phyloP scores from a whole-genome alignment of 1,284 basidiomycete species.

The Kwoniella shivajii region DNA sequence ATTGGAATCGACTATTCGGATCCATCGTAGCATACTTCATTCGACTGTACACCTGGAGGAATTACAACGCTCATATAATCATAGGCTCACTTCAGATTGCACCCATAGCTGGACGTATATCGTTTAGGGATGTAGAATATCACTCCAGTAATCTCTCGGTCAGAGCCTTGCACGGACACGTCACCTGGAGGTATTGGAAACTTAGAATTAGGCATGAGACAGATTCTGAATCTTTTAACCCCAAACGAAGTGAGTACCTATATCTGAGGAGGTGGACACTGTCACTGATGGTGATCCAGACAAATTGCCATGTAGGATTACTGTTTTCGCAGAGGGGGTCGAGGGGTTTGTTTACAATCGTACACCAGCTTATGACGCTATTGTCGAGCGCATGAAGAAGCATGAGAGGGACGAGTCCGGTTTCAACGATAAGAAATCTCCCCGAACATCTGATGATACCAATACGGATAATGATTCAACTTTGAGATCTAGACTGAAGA shows the following conservation, averaged over 20 bases:
- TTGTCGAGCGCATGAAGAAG: slow-evolving; percentile 71
- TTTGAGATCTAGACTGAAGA: slow-evolving; percentile 19
- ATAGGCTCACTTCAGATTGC: slow-evolving; percentile 82
- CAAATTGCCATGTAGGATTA: slow-evolving; percentile 71
- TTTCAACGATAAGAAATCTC: background rate
- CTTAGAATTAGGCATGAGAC: slow-evolving; percentile 65
- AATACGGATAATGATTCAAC: background rate
- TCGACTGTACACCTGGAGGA: slow-evolving; percentile 50
- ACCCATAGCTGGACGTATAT: slow-evolving; percentile 78
- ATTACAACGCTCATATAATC: slow-evolving; percentile 46
- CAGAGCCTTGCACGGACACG: slow-evolving; percentile 74
- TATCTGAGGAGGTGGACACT: background rate
- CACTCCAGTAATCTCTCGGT: slow-evolving; percentile 88
- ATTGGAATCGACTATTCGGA: slow-evolving; percentile 81
- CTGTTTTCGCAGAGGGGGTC: slow-evolving; percentile 74
- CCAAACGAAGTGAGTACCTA: slow-evolving; percentile 35
- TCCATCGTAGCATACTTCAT: slow-evolving; percentile 59
- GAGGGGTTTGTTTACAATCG: slow-evolving; percentile 90
- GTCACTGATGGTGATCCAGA: slow-evolving; percentile 23
- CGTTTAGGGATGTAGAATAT: slow-evolving; percentile 81
- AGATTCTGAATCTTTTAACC: slow-evolving; percentile 32
- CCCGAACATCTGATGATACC: slow-evolving; percentile 9
- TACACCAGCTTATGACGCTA: slow-evolving; percentile 81
- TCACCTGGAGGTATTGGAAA: slow-evolving; percentile 92
- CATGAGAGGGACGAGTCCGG: slow-evolving; percentile 26